phyloP scores from a whole-genome alignment of 176 grass and related monocot genomes.

The Zoysia pacifica region DNA sequence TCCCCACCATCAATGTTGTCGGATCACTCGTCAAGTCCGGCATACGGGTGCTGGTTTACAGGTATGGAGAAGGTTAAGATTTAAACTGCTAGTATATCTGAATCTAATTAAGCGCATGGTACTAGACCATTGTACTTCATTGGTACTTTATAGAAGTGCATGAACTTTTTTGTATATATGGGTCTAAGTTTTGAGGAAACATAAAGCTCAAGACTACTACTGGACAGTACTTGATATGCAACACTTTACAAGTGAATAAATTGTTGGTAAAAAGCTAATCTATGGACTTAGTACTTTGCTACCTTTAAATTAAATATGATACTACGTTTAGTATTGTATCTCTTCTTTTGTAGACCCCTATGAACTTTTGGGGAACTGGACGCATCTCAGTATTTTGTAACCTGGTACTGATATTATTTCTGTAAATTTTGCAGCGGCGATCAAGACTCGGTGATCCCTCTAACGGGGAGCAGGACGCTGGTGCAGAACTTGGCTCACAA shows the following conservation, averaged over 20 bases:
- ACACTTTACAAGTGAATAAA: conserved; percentile 15
- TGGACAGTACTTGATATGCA: conserved; percentile 17
- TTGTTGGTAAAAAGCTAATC: conserved; percentile 23
- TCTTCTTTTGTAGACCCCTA: neutral
- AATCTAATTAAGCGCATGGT: no score
- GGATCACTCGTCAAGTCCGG: conserved; percentile 72
- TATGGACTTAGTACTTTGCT: neutral
- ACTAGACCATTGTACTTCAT: no score
- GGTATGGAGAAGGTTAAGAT: conserved; percentile 48
- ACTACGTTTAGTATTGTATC: neutral
- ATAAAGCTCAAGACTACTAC: conserved; percentile 21
- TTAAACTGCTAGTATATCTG: no score
- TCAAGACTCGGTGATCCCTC: conserved; percentile 95
- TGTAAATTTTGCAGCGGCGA: conserved; percentile 63
- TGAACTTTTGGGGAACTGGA: conserved; percentile 22
- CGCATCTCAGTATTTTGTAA: neutral
- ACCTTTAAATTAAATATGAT: no score
- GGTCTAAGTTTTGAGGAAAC: conserved; percentile 8
- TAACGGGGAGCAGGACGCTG: conserved; percentile 82
- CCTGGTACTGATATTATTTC: conserved; percentile 18
- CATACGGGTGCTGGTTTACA: conserved; percentile 87
- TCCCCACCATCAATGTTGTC: conserved; percentile 75
- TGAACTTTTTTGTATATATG: conserved; percentile 13
- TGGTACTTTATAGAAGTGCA: conserved; percentile 4
- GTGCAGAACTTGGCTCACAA: conserved; percentile 79